These are phyloP conservation scores for Citrus inodora DNA, from an alignment of 345 rosid genomes.

Conservation along the genomic window DNA sequence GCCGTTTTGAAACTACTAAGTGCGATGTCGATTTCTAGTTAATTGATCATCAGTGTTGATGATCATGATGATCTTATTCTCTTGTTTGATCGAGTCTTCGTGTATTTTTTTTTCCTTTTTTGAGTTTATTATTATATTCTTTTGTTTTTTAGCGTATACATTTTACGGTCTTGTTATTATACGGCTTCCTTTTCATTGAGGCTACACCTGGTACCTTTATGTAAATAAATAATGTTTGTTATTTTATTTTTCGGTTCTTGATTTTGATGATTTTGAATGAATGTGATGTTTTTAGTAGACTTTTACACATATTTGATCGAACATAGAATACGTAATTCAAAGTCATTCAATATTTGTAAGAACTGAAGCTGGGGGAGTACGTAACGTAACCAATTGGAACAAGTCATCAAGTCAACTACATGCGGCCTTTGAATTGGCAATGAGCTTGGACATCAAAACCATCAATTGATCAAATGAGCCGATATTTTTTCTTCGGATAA, in stretches of 20 bases:
- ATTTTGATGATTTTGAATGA: background rate
- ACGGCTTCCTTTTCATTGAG: background rate
- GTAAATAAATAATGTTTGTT: constrained; percentile 1
- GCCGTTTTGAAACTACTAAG: constrained; percentile 24
- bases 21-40: constrained; percentile 51
- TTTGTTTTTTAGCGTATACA: background rate
- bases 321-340: background rate
- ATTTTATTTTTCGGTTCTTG: background rate
- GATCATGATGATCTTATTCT: background rate
- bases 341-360: background rate
- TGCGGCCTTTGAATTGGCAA: background rate
- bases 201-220: background rate
- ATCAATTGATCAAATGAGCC: background rate
- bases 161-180: background rate
- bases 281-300: background rate
- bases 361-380: background rate
- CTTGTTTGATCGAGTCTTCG: background rate
- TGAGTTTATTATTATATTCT: background rate
- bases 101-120: background rate
- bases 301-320: background rate
- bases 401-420: background rate
- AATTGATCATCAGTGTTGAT: background rate
- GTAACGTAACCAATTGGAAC: background rate
- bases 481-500: background rate
- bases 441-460: background rate